A percentile compares a stretch with the other conserved stretches of the same genome.
Evolutionary conservation across 768 basidiomycete genomes (phyloP).

Genomic region (Hypholoma sublateritium): DNA sequence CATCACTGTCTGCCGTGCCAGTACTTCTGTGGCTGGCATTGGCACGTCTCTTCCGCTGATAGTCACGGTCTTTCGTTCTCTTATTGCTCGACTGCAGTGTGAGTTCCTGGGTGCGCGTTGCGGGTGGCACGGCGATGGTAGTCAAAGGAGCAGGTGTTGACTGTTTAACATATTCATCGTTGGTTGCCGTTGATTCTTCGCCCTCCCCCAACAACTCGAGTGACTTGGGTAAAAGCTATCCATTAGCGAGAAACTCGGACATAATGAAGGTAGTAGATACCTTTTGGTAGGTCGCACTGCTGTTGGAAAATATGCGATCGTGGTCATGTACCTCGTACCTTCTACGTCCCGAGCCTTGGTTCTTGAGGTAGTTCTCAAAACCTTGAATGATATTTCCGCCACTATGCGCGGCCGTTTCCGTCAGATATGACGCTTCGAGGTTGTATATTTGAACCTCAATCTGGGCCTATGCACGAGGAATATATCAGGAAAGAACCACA

Average conservation of each 20-base stretch:
- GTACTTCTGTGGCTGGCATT: slow-evolving; percentile 57
- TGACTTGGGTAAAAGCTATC: slow-evolving; percentile 44
- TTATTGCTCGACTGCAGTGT: slow-evolving; percentile 63
- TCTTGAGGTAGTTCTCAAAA: slow-evolving; percentile 85
- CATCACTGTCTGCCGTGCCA: slow-evolving; percentile 66
- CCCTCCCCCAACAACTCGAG: slow-evolving; percentile 74
- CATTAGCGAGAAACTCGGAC: slow-evolving; percentile 5
- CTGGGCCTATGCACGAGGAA: slow-evolving; percentile 50
- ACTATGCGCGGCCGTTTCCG: slow-evolving; percentile 72
- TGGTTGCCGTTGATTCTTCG: slow-evolving; percentile 53
- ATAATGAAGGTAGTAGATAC: slow-evolving; percentile 32
- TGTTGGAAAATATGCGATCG: slow-evolving; percentile 81
- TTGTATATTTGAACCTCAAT: slow-evolving; percentile 79
- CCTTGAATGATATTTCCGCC: slow-evolving; percentile 89
- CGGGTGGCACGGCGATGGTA: slow-evolving; percentile 77
- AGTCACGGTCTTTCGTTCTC: slow-evolving; percentile 76
- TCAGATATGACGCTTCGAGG: slow-evolving; percentile 72
- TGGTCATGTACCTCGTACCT: slow-evolving; percentile 75
- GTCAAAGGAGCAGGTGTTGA: slow-evolving; percentile 67
- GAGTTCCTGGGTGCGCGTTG: slow-evolving; percentile 64
- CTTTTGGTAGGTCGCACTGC: slow-evolving; percentile 76
- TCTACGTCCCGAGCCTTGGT: slow-evolving; percentile 63
- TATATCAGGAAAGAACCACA: neutral
- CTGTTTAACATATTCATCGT: slow-evolving; percentile 65
- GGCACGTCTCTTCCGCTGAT: slow-evolving; percentile 77